Conservation (phyloP, 169 alveolate genomes). For the Plasmodium knowlesi region DNA sequence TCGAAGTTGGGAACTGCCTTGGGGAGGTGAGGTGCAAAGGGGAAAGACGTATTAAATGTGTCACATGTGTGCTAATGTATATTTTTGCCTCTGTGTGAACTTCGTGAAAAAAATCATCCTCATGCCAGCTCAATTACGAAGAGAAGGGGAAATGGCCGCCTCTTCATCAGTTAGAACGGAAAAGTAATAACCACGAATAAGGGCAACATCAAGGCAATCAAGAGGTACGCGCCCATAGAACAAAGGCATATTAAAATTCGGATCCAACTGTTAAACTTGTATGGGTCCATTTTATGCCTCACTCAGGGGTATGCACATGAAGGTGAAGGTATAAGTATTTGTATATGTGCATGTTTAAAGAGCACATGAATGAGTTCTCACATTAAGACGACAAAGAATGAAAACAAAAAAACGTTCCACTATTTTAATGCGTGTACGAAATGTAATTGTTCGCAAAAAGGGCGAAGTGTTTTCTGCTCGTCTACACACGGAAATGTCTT, state of each 20-base stretch:
- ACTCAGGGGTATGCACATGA: neutral
- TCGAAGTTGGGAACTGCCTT: conserved; percentile 22
- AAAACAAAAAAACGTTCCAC: neutral
- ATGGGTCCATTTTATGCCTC: conserved; percentile 62
- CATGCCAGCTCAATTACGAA: neutral
- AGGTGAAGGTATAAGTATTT: neutral
- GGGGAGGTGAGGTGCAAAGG: neutral
- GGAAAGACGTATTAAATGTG: neutral
- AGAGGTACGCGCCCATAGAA: conserved; percentile 45
- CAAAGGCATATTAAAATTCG: conserved; percentile 52
- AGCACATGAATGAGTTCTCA: neutral
- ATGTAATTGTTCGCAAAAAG: neutral
- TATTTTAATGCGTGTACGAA: neutral
- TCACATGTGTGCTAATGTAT: neutral
- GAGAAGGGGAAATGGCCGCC: neutral
- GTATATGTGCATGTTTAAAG: neutral
- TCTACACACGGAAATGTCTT: neutral
- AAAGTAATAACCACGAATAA: conserved; percentile 15
- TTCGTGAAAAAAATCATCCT: neutral
- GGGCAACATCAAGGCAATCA: conserved; percentile 58
- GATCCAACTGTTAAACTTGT: conserved; percentile 66
- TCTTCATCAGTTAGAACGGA: neutral
- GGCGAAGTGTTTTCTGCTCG: neutral
- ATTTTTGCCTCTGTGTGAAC: neutral
- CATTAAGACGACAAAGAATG: neutral